phyloP scores from a whole-genome alignment of 2,329 filamentous ascomycete species.

The Teratosphaeria zuluensis region DNA sequence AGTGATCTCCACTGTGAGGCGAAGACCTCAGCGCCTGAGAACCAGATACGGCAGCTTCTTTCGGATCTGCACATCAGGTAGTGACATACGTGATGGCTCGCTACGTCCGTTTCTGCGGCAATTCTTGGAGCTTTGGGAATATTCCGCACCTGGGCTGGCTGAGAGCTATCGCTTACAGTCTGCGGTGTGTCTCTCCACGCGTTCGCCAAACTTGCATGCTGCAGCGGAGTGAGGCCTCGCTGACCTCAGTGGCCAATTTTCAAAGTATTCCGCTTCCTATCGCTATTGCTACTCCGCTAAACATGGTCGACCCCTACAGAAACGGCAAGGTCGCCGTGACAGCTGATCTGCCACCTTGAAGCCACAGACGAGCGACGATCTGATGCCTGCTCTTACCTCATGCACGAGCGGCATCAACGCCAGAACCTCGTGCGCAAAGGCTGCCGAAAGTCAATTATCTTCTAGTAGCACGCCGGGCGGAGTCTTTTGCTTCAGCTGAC shows the following conservation, averaged over 20 bases:
- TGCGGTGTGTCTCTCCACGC: no score
- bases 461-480: neutral
- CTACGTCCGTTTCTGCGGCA: neutral
- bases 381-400: neutral
- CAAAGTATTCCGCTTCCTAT: neutral
- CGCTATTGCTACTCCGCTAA: neutral
- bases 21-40: neutral
- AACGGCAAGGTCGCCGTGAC: neutral
- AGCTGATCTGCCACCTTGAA: neutral
- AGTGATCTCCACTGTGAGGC: neutral
- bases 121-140: neutral
- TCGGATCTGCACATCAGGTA: neutral
- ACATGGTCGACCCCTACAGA: neutral
- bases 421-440: neutral
- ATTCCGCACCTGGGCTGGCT: neutral
- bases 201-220: neutral
- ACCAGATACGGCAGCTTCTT: neutral
- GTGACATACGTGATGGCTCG: neutral
- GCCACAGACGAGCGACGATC: neutral
- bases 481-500: neutral
- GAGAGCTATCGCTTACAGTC: neutral
- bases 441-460: neutral
- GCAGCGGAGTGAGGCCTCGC: neutral
- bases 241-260: neutral
- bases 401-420: neutral